These are phyloP conservation scores for Hibiscus syriacus DNA, from an alignment of 345 rosid species.

Conservation along the genomic window DNA sequence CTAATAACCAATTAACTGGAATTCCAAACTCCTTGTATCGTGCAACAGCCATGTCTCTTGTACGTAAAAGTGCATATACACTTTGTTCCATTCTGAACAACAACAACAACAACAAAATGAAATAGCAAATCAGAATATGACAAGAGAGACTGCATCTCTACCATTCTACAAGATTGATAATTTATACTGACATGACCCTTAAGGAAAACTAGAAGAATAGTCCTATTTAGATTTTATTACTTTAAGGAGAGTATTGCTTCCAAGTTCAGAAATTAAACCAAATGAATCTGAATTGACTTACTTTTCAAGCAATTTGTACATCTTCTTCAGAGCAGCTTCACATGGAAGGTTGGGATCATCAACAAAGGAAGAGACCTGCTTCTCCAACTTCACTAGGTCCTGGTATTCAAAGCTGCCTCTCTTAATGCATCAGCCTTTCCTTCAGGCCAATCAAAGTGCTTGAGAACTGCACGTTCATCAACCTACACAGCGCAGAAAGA, in stretches of 20 bases:
- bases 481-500: constrained; percentile 38
- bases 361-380: constrained; percentile 61
- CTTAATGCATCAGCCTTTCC: constrained; percentile 93
- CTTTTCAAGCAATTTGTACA: constrained; percentile 95
- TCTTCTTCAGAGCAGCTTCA: constrained; percentile 84
- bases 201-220: background rate
- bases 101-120: background rate
- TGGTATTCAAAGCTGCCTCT: constrained; percentile 97
- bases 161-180: background rate
- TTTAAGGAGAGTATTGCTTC: too few relatives aligned
- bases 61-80: constrained; percentile 82
- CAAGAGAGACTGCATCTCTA: background rate
- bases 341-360: constrained; percentile 87
- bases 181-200: background rate
- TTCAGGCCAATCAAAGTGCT: constrained; percentile 99
- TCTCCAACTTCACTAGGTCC: constrained; percentile 85
- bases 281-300: constrained; percentile 29
- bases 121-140: constrained; percentile 1
- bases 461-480: constrained; percentile 95
- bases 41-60: constrained; percentile 91
- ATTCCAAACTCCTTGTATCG: constrained; percentile 81
- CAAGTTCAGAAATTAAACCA: background rate
- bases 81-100: constrained; percentile 73
- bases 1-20: constrained; percentile 78
- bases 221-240: background rate